Evolutionary conservation across 768 basidiomycete genomes (phyloP).

Genomic region (Boletellus emodensis): DNA sequence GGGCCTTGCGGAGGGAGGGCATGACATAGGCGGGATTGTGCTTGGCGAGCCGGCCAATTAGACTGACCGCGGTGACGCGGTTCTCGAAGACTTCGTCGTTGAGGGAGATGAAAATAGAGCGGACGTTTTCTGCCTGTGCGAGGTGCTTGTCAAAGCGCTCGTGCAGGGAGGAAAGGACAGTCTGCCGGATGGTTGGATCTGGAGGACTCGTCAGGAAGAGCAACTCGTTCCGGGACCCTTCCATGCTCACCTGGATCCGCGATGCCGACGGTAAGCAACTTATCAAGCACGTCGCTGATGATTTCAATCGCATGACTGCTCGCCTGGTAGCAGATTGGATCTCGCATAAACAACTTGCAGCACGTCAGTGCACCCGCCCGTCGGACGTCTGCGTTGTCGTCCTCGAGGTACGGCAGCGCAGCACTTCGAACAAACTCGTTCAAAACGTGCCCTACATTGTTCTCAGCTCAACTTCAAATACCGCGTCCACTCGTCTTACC

Average conservation of each 20-base stretch:
- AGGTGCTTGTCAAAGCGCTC: slow-evolving; percentile 96
- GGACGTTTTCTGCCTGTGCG: slow-evolving; percentile 97
- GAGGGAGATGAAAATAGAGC: slow-evolving; percentile 92
- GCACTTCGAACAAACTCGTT: slow-evolving; percentile 94
- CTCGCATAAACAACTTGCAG: slow-evolving; percentile 85
- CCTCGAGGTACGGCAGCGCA: slow-evolving; percentile 90
- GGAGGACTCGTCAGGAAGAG: slow-evolving; percentile 6
- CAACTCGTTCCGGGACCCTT: background rate
- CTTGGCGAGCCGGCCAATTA: slow-evolving; percentile 90
- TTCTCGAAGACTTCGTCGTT: slow-evolving; percentile 97
- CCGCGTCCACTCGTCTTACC: slow-evolving; percentile 43
- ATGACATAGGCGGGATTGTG: slow-evolving; percentile 99
- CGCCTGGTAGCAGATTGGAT: slow-evolving; percentile 94
- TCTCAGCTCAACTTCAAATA: slow-evolving; percentile 9
- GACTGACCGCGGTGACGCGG: slow-evolving; percentile 80
- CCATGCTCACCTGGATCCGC: slow-evolving; percentile 79
- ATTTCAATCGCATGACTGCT: slow-evolving; percentile 96
- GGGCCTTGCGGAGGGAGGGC: slow-evolving; percentile 90
- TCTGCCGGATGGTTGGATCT: slow-evolving; percentile 78
- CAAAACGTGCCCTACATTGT: slow-evolving; percentile 70
- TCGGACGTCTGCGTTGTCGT: slow-evolving; percentile 84
- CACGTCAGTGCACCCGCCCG: slow-evolving; percentile 89
- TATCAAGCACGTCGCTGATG: slow-evolving; percentile 97
- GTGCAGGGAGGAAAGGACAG: slow-evolving; percentile 82
- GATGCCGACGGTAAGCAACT: slow-evolving; percentile 89